A percentile compares a stretch with the other conserved stretches of the same genome.
phyloP scores from a whole-genome alignment of 1,284 basidiomycete genomes.

The Ustilago esculenta region DNA sequence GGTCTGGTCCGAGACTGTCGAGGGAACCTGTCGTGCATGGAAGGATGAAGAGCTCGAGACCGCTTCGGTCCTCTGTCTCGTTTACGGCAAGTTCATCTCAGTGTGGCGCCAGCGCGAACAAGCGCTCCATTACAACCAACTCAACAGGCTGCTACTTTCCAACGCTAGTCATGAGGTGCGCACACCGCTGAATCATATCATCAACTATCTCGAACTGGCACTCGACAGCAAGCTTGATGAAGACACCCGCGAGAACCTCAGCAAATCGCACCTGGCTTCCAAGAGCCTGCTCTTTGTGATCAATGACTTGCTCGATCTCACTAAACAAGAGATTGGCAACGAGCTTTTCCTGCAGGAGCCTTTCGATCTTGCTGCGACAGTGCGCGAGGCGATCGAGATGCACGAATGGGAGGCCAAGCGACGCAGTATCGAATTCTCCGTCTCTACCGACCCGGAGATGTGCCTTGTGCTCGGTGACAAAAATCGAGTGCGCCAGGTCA shows the following conservation, averaged over 20 bases:
- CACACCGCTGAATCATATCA: conserved; percentile 65
- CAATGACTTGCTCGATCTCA: conserved; percentile 86
- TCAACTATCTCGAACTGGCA: conserved; percentile 82
- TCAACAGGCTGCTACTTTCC: conserved; percentile 82
- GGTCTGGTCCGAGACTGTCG: conserved; percentile 81
- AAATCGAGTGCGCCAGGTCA: conserved; percentile 79
- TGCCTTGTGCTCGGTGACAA: conserved; percentile 72
- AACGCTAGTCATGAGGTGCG: conserved; percentile 87
- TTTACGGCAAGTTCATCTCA: conserved; percentile 86
- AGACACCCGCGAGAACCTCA: conserved; percentile 82
- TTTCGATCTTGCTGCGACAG: conserved; percentile 77
- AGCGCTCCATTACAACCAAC: conserved; percentile 78
- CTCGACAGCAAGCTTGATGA: conserved; percentile 80
- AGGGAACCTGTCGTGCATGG: conserved; percentile 79
- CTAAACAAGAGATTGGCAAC: conserved; percentile 81
- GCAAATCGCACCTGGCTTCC: conserved; percentile 81
- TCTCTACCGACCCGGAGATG: conserved; percentile 73
- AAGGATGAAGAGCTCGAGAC: conserved; percentile 88
- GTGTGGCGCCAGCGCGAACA: conserved; percentile 88
- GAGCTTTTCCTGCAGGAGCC: conserved; percentile 84
- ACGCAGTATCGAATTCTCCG: conserved; percentile 74
- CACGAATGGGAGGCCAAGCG: conserved; percentile 77
- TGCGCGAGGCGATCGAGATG: conserved; percentile 75
- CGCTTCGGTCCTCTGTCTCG: conserved; percentile 82
- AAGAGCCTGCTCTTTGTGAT: conserved; percentile 75